These are phyloP conservation scores for Pisolithus albus DNA, from an alignment of 768 basidiomycete species.

Conservation along the genomic window DNA sequence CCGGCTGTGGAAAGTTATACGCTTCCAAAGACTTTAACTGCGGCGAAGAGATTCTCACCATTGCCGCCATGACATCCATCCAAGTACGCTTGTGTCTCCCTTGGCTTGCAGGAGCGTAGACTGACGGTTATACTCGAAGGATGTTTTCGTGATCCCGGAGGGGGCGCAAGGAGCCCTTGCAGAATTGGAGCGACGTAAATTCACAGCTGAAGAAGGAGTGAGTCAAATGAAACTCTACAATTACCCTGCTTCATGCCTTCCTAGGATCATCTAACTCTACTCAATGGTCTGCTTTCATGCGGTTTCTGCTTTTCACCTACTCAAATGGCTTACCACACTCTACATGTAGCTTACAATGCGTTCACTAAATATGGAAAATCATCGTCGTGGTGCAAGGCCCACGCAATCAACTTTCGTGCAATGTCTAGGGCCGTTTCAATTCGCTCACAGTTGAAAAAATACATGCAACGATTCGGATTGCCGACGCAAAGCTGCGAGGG, in stretches of 20 bases:
- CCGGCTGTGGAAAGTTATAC: constrained; percentile 54
- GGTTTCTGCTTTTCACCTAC: background rate
- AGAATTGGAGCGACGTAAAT: constrained; percentile 90
- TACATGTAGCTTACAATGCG: constrained; percentile 75
- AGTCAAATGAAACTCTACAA: constrained; percentile 17
- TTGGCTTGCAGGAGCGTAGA: background rate
- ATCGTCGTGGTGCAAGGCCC: constrained; percentile 87
- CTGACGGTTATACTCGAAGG: constrained; percentile 38
- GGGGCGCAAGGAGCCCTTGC: constrained; percentile 80
- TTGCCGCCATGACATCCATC: constrained; percentile 91
- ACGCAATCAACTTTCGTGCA: constrained; percentile 88
- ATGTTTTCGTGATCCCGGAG: constrained; percentile 84
- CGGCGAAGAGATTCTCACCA: constrained; percentile 92
- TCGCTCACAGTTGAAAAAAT: constrained; percentile 90
- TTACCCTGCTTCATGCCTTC: constrained; percentile 1
- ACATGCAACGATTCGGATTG: constrained; percentile 84
- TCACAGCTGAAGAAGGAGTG: constrained; percentile 97
- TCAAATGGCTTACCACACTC: background rate
- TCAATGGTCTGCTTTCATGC: constrained; percentile 60
- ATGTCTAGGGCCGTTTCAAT: constrained; percentile 93
- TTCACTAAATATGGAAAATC: constrained; percentile 80
- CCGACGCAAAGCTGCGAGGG: constrained; percentile 84
- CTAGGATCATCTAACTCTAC: constrained; percentile 88
- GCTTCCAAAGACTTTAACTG: constrained; percentile 80
- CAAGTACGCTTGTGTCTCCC: constrained; percentile 41